Conservation (phyloP, 2,329 filamentous ascomycete species). For the Paraconiothyrium sp. region DNA sequence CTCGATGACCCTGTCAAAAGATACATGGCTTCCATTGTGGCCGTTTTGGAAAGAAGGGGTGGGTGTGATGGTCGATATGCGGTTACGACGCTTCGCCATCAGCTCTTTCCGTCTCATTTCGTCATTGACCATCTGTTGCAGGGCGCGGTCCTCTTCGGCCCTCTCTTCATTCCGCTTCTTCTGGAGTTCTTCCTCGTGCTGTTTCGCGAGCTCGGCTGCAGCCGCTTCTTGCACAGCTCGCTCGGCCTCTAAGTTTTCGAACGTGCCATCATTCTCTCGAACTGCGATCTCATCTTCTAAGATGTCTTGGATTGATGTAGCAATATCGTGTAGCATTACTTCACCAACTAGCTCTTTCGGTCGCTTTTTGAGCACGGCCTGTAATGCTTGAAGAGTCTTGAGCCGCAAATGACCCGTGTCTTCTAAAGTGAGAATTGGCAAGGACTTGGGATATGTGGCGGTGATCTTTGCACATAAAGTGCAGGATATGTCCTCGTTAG, state of each 20-base stretch:
- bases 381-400: slow-evolving; percentile 75
- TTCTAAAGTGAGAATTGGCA: slow-evolving; percentile 76
- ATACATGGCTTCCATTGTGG: slow-evolving; percentile 51
- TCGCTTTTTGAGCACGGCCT: slow-evolving; percentile 73
- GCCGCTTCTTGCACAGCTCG: slow-evolving; percentile 82
- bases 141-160: slow-evolving; percentile 74
- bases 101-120: slow-evolving; percentile 75
- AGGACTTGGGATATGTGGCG: slow-evolving; percentile 88
- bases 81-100: slow-evolving; percentile 65
- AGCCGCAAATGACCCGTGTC: slow-evolving; percentile 72
- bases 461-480: slow-evolving; percentile 83
- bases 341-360: slow-evolving; percentile 71
- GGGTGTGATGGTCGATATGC: slow-evolving; percentile 40
- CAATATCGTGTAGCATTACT: slow-evolving; percentile 72
- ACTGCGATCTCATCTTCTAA: slow-evolving; percentile 86
- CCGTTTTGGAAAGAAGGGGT: slow-evolving; percentile 48
- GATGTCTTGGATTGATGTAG: slow-evolving; percentile 70
- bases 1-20: slow-evolving; percentile 74
- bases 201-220: slow-evolving; percentile 66
- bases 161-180: slow-evolving; percentile 58
- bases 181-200: slow-evolving; percentile 53
- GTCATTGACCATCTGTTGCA: slow-evolving; percentile 76
- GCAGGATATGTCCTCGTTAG: slow-evolving; percentile 75
- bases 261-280: slow-evolving; percentile 75
- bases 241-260: slow-evolving; percentile 90